A percentile compares a stretch with the other conserved stretches of the same genome.
phyloP scores from a whole-genome alignment of 2,329 filamentous ascomycete species.

The Aspergillus eucalypticola region DNA sequence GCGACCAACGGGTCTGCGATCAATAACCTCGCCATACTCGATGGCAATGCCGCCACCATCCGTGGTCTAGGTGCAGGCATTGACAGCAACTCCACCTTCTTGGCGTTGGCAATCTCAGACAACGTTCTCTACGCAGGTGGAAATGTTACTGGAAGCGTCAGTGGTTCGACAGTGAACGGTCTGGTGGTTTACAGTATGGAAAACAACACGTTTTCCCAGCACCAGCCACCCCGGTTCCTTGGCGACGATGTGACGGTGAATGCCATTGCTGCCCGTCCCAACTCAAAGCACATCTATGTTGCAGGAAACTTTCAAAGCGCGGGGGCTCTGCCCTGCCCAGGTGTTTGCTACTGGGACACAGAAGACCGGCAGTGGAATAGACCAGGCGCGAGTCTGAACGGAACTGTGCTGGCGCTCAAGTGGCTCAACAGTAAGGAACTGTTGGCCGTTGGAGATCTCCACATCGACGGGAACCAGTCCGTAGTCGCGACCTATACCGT shows the following conservation, averaged over 20 bases:
- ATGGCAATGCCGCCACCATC: slow-evolving; percentile 69
- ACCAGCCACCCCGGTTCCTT: slow-evolving; percentile 73
- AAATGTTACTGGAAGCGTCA: slow-evolving; percentile 67
- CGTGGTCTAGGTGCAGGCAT: slow-evolving; percentile 67
- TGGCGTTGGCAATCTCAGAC: slow-evolving; percentile 66
- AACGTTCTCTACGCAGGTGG: slow-evolving; percentile 81
- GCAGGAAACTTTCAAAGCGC: slow-evolving; percentile 82
- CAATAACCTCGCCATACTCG: slow-evolving; percentile 79
- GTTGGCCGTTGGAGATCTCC: slow-evolving; percentile 75
- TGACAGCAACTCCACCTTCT: slow-evolving; percentile 71
- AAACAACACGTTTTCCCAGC: slow-evolving; percentile 59
- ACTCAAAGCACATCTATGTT: slow-evolving; percentile 74
- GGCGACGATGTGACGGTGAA: slow-evolving; percentile 73
- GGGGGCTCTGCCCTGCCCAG: slow-evolving; percentile 77
- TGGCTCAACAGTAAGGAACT: slow-evolving; percentile 75
- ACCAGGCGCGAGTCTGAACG: slow-evolving; percentile 70
- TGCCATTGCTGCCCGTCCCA: slow-evolving; percentile 71
- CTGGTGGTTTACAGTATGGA: slow-evolving; percentile 78
- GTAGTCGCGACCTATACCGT: slow-evolving; percentile 74
- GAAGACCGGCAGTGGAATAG: slow-evolving; percentile 73
- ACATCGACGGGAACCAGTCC: slow-evolving; percentile 63
- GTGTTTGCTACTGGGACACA: slow-evolving; percentile 77
- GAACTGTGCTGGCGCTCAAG: slow-evolving; percentile 68
- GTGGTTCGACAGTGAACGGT: slow-evolving; percentile 65
- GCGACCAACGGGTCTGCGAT: slow-evolving; percentile 69